Conservation (phyloP, 2,329 filamentous ascomycete genomes). For the Colletotrichum destructivum region DNA sequence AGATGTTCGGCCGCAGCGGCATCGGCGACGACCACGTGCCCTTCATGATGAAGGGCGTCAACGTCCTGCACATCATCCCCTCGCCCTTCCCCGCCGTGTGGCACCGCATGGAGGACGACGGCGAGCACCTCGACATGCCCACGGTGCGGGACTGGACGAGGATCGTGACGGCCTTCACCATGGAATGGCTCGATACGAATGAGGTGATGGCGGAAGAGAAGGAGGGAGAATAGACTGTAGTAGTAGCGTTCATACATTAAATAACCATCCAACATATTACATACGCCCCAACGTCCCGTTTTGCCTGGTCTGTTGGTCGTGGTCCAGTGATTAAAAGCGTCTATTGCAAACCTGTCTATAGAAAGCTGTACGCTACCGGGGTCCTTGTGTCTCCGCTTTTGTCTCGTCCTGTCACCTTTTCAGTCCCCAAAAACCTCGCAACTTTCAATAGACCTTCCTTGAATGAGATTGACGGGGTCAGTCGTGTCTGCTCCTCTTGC, state of each 20-base stretch:
- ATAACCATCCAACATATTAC: too few species aligned
- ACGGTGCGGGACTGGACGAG: slow-evolving; percentile 84
- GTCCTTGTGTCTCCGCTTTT: too few species aligned
- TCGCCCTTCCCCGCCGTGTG: slow-evolving; percentile 80
- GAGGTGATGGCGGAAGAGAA: slow-evolving; percentile 51
- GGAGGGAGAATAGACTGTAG: slow-evolving; percentile 4
- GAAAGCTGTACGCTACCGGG: too few species aligned
- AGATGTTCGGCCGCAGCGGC: slow-evolving; percentile 51
- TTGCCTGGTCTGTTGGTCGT: too few species aligned
- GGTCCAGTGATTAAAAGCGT: too few species aligned
- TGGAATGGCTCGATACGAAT: slow-evolving; percentile 84
- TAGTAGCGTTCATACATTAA: background rate
- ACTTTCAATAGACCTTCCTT: too few species aligned
- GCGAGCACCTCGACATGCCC: slow-evolving; percentile 77
- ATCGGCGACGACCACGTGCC: slow-evolving; percentile 84
- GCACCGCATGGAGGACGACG: slow-evolving; percentile 81
- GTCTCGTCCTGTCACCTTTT: too few species aligned
- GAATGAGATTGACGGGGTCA: too few species aligned
- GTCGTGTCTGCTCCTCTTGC: background rate
- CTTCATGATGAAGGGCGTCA: slow-evolving; percentile 81
- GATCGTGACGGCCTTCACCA: slow-evolving; percentile 80
- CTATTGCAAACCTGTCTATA: too few species aligned
- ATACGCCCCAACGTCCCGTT: too few species aligned
- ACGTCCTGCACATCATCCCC: slow-evolving; percentile 83
- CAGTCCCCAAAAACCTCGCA: too few species aligned